Evolutionary conservation across 164 flowering plant genomes (phyloP).

Genomic region (Annona squamosa): DNA sequence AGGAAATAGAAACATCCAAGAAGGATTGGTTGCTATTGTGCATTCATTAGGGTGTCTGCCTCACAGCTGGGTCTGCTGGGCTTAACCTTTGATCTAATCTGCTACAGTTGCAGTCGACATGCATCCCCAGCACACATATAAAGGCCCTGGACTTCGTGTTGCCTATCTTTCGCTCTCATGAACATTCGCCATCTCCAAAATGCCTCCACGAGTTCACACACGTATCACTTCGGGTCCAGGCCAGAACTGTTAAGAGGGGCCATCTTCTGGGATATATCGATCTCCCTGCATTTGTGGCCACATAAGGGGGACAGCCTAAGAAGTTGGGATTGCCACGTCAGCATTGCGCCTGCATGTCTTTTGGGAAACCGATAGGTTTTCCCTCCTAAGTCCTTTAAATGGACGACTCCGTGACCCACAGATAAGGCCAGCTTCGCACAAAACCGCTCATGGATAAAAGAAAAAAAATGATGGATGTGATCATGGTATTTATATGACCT

Average conservation of each 20-base stretch:
- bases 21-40: no score
- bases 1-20: no score
- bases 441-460: not conserved
- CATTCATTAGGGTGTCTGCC: no score
- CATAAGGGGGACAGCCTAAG: constrained; percentile 5
- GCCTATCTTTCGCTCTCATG: not conserved
- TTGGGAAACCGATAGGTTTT: no score
- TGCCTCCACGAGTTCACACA: not conserved
- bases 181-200: not conserved
- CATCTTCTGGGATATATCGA: not conserved
- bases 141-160: no score
- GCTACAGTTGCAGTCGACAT: no score
- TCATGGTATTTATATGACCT: not conserved
- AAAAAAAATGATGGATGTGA: not conserved
- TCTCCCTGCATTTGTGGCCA: not conserved
- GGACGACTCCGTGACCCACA: not conserved
- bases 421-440: not conserved
- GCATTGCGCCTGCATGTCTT: not conserved
- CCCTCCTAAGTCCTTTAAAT: not conserved
- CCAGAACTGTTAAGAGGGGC: not conserved
- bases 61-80: no score
- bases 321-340: constrained; percentile 13
- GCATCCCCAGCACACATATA: no score
- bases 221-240: not conserved
- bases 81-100: no score